Base-by-base conservation (phyloP, 2,329 filamentous ascomycete species). In the Sporothrix luriei region DNA sequence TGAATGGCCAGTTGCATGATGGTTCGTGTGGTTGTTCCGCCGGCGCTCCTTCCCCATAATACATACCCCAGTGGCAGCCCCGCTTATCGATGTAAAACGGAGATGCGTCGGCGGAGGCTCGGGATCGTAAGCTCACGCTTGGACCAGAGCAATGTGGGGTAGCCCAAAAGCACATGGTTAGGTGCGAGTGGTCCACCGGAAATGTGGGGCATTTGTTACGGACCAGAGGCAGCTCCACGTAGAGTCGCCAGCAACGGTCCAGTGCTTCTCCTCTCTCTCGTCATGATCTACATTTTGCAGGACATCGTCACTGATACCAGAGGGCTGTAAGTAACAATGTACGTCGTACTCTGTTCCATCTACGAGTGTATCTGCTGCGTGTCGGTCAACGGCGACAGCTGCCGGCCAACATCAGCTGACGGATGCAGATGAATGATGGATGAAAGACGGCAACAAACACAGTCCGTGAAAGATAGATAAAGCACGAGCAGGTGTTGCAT, bases 101-200 rank as follows among this genome's bases (percentile, higher is more conserved):
- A 73, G 72, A 73, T 71, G 71, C 67, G 66, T 73, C 72, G 72
- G 72, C 46, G 65, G 38, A 71, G 68, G 49, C 40, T 73, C 72
- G 72, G 72, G 14, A 71, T 72, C 48, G 29, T 54, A 40, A 2
- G n/a, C 10, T 2, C 5, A 16, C 68, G 54, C 33, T 52, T 46
- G 21, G 2, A 14, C 9, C 13, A 43, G 29, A 14, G 19, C 69
- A 46, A 71, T 71, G 71, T 73, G 72, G 72, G 71, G 71, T 67
- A 70, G 43, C 33, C n/a, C n/a, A 55, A 19, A 19, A 59, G 69
- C 57, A 46, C 10, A 19, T 10, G 24, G 43, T 4, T 4, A 7
- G 29, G 24, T 19, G 55, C 55, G n/a, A 38, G 55, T n/a, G 26
- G 29, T 16, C 52, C n/a, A 16, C 24, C n/a, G 19, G 43, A 61